phyloP scores from a whole-genome alignment of 192 early-diverging fungal species.

The Diversispora eburnea region DNA sequence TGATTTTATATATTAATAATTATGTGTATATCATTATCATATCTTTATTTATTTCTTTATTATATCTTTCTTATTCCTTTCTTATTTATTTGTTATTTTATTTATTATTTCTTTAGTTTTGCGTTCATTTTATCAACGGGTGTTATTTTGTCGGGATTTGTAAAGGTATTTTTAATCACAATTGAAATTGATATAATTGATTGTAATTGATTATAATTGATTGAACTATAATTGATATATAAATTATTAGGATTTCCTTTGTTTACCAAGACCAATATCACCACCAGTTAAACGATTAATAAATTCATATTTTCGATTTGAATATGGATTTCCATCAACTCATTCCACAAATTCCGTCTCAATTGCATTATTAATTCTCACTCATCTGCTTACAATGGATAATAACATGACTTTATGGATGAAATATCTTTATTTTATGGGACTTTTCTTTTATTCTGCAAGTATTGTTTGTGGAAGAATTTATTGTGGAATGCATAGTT shows the following conservation, averaged over 20 bases:
- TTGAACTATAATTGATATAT: too few relatives aligned
- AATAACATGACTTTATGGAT: slow-evolving; percentile 35
- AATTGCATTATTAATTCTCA: slow-evolving; percentile 60
- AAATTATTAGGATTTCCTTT: slow-evolving; percentile 72
- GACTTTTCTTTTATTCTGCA: slow-evolving; percentile 48
- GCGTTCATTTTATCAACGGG: too few relatives aligned
- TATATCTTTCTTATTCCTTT: too few relatives aligned
- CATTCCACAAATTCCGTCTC: slow-evolving; percentile 82
- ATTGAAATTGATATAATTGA: too few relatives aligned
- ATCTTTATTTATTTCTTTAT: too few relatives aligned
- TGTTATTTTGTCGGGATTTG: too few relatives aligned
- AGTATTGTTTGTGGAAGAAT: slow-evolving; percentile 72
- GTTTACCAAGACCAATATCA: slow-evolving; percentile 78
- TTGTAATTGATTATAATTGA: too few relatives aligned
- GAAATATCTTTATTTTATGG: slow-evolving; percentile 38
- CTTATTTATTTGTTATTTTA: too few relatives aligned
- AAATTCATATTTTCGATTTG: slow-evolving; percentile 62
- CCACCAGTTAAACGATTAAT: slow-evolving; percentile 71
- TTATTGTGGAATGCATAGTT: slow-evolving; percentile 86
- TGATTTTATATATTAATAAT: not conserved
- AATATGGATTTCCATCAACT: slow-evolving; percentile 92
- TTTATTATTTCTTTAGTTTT: too few relatives aligned
- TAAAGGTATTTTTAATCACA: too few relatives aligned
- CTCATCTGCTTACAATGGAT: slow-evolving; percentile 41
- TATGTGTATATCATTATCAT: too few relatives aligned